These are phyloP conservation scores for Naganishia onofrii DNA, from an alignment of 768 basidiomycete species.

Conservation along the genomic window DNA sequence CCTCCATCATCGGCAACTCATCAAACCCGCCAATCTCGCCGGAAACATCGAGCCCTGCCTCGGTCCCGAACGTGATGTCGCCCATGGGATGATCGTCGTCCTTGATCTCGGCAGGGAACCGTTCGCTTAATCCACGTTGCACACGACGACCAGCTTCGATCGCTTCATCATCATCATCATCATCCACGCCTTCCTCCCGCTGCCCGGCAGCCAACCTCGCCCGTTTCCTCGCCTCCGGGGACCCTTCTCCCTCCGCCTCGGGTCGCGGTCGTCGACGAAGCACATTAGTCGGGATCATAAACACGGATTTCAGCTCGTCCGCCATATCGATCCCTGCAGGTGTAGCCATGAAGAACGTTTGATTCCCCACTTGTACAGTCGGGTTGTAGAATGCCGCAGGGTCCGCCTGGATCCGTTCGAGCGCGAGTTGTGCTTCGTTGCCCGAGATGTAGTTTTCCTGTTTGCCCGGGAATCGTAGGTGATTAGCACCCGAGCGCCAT, in stretches of 20 bases:
- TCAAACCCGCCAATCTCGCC: constrained; percentile 27
- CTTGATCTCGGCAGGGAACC: constrained; percentile 50
- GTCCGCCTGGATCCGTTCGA: constrained; percentile 79
- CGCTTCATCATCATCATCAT: constrained; percentile 61
- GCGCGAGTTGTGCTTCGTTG: constrained; percentile 77
- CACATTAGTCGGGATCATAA: constrained; percentile 69
- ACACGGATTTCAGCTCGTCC: constrained; percentile 77
- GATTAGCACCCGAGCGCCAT: too few species aligned
- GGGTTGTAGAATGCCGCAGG: constrained; percentile 83
- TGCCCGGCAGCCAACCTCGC: constrained; percentile 57
- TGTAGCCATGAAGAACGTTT: constrained; percentile 68
- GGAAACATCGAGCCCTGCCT: constrained; percentile 9
- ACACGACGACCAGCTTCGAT: constrained; percentile 71
- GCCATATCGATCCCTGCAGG: constrained; percentile 64
- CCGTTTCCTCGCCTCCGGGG: constrained; percentile 41
- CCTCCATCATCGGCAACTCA: constrained; percentile 28
- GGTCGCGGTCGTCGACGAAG: constrained; percentile 56
- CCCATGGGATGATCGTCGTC: constrained; percentile 37
- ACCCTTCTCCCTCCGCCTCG: not conserved
- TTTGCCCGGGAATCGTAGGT: too few species aligned
- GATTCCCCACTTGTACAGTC: constrained; percentile 67
- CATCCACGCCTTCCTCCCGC: constrained; percentile 50
- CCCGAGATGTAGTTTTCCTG: constrained; percentile 77
- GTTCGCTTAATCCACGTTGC: constrained; percentile 61
- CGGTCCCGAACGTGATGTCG: constrained; percentile 59